Conservation (phyloP, 768 basidiomycete genomes). For the Floccularia luteovirens region DNA sequence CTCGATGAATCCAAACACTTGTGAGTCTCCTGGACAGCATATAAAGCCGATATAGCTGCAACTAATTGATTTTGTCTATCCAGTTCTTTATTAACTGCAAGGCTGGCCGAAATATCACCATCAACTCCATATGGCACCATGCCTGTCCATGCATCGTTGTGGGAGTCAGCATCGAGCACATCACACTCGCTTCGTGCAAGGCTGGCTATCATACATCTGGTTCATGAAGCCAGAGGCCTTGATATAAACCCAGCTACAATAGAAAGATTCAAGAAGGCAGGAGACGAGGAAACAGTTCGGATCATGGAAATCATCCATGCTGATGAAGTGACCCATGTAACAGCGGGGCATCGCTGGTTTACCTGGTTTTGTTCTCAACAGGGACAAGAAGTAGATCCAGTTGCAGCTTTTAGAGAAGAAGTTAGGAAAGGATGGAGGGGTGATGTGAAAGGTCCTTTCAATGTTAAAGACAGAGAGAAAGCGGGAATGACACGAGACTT, state of each 20-base stretch:
- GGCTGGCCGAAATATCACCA: conserved; percentile 54
- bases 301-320: conserved; percentile 71
- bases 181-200: conserved; percentile 59
- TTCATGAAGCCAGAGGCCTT: conserved; percentile 78
- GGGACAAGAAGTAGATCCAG: conserved; percentile 39
- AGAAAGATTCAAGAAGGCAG: conserved; percentile 57
- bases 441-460: conserved; percentile 77
- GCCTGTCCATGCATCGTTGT: conserved; percentile 72
- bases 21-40: conserved; percentile 15
- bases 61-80: neutral
- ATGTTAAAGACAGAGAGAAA: conserved; percentile 60
- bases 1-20: conserved; percentile 87
- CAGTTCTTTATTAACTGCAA: conserved; percentile 51
- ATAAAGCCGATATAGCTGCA: neutral
- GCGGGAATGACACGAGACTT: conserved; percentile 69
- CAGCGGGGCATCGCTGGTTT: conserved; percentile 79
- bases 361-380: conserved; percentile 61
- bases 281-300: conserved; percentile 58
- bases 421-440: conserved; percentile 67
- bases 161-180: conserved; percentile 72
- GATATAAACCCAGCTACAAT: conserved; percentile 83
- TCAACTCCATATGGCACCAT: conserved; percentile 65
- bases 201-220: conserved; percentile 79
- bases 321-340: conserved; percentile 80
- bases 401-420: conserved; percentile 61